Conservation (phyloP, 495 filamentous ascomycete genomes). For the Terfezia boudieri region DNA sequence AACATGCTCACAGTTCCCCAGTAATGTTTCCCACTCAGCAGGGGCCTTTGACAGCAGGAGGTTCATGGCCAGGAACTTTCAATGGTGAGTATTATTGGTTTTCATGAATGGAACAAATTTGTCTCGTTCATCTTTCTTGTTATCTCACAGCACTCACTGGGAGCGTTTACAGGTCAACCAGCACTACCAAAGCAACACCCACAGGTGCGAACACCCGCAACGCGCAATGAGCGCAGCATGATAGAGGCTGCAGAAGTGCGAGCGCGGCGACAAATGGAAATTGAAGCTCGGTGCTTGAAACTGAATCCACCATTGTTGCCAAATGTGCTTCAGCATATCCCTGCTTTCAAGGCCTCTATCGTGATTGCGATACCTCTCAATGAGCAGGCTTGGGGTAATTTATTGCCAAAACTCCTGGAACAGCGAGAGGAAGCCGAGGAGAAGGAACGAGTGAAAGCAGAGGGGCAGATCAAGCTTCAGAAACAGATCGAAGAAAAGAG, state of each 20-base stretch:
- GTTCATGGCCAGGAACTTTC: neutral
- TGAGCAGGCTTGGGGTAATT: conserved; percentile 39
- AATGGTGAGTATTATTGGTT: no score
- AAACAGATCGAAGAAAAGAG: conserved; percentile 12
- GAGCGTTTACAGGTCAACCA: no score
- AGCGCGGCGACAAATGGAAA: conserved; percentile 36
- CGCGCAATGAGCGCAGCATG: conserved; percentile 20
- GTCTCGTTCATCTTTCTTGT: no score
- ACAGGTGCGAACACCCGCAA: conserved; percentile 1
- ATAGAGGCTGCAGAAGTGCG: conserved; percentile 32
- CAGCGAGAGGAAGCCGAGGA: conserved; percentile 37
- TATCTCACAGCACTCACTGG: no score
- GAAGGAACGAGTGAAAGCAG: conserved; percentile 25
- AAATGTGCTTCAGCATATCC: conserved; percentile 38
- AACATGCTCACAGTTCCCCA: no score
- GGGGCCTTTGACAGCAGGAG: no score
- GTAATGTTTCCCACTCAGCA: no score
- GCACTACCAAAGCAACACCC: neutral
- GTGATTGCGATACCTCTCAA: conserved; percentile 40
- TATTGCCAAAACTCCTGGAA: conserved; percentile 40
- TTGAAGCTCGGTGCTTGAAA: conserved; percentile 39
- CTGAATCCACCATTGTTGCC: conserved; percentile 38
- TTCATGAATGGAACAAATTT: no score
- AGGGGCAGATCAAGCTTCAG: conserved; percentile 14
- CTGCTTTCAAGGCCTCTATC: conserved; percentile 45